Conservation (phyloP, 345 rosid species). For the Gynandropsis gynandra region DNA sequence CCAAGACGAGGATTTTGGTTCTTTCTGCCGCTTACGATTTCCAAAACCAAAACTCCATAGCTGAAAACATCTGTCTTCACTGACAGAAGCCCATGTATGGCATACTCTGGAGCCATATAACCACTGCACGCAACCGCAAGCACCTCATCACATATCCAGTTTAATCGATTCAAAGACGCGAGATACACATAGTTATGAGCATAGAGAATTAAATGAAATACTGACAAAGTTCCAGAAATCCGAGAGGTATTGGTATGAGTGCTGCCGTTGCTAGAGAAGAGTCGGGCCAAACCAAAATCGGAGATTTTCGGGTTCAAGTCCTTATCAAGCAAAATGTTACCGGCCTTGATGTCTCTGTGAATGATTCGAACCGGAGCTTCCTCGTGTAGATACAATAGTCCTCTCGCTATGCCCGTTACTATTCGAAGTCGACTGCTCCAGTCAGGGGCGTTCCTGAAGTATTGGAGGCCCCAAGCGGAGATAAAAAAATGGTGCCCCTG, state of each 20-base stretch:
- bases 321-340: slow-evolving; percentile 62
- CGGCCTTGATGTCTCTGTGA: slow-evolving; percentile 72
- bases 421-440: slow-evolving; percentile 47
- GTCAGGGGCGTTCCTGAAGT: too few relatives aligned
- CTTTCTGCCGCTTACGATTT: slow-evolving; percentile 84
- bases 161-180: not conserved
- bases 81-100: slow-evolving; percentile 68
- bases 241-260: slow-evolving; percentile 64
- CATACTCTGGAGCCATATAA: slow-evolving; percentile 96
- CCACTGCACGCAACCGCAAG: slow-evolving; percentile 48
- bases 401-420: slow-evolving; percentile 64
- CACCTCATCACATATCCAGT: not conserved
- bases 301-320: slow-evolving; percentile 70
- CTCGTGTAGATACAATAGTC: slow-evolving; percentile 68
- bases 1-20: slow-evolving; percentile 43
- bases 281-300: slow-evolving; percentile 82
- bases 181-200: too few relatives aligned
- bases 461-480: too few relatives aligned
- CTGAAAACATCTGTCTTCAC: slow-evolving; percentile 85
- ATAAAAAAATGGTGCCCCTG: too few relatives aligned
- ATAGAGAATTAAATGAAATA: slow-evolving; percentile 29
- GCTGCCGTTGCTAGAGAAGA: slow-evolving; percentile 78
- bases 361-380: slow-evolving; percentile 77
- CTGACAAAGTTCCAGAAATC: slow-evolving; percentile 87
- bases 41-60: slow-evolving; percentile 72